Evolutionary conservation across 2,329 filamentous ascomycete genomes (phyloP).

Genomic region (Ceratocystis huliohia): DNA sequence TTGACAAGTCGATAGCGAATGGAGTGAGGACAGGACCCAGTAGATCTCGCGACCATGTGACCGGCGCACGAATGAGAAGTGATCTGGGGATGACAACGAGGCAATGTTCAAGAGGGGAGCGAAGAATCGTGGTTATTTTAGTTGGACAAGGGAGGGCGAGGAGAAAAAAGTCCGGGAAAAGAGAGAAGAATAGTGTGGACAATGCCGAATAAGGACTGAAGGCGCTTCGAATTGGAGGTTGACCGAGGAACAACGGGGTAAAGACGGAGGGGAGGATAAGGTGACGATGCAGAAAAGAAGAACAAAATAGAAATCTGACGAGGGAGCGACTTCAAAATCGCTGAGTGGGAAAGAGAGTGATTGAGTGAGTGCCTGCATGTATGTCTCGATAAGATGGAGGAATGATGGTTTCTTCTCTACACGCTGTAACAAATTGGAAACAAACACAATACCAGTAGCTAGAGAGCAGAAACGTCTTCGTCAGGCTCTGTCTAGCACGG

Average conservation of each 20-base stretch:
- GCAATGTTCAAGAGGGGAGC: too few relatives aligned
- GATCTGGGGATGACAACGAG: too few relatives aligned
- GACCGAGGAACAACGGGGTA: not conserved
- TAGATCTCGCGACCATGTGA: too few relatives aligned
- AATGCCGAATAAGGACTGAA: not conserved
- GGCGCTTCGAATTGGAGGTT: not conserved
- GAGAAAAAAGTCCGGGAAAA: not conserved
- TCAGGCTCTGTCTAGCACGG: too few relatives aligned
- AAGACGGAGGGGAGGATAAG: not conserved
- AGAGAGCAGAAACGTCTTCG: not conserved
- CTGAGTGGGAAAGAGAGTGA: too few relatives aligned
- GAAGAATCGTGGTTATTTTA: not conserved
- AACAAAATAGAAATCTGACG: not conserved
- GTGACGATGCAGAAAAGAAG: too few relatives aligned
- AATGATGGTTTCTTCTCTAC: not conserved
- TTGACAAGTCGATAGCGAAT: not conserved
- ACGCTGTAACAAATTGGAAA: constrained; percentile 6
- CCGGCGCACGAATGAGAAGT: too few relatives aligned
- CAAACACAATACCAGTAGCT: not conserved
- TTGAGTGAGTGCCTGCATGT: too few relatives aligned
- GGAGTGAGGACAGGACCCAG: not conserved
- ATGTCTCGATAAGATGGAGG: too few relatives aligned
- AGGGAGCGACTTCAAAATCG: not conserved
- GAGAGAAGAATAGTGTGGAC: not conserved
- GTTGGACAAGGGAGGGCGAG: not conserved